Evolutionary conservation across 495 filamentous ascomycete species (phyloP).

Genomic region (Hypoxylon crocopeplum): DNA sequence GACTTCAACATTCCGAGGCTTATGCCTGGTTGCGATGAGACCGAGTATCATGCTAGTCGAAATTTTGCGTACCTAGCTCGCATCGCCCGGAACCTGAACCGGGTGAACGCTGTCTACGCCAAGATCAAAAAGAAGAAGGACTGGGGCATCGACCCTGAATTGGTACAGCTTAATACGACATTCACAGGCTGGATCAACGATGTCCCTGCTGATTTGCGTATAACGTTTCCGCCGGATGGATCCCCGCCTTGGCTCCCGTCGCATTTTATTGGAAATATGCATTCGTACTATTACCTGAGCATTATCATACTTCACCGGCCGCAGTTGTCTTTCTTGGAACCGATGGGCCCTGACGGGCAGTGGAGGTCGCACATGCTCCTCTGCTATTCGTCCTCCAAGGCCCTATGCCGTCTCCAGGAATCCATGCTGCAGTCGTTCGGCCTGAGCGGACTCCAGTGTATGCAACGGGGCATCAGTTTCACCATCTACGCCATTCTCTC

Average conservation of each 20-base stretch:
- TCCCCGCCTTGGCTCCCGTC: constrained; percentile 86
- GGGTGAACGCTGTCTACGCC: constrained; percentile 75
- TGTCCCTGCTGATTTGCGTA: constrained; percentile 78
- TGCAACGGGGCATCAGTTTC: constrained; percentile 95
- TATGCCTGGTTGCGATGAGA: constrained; percentile 71
- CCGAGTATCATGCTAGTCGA: constrained; percentile 77
- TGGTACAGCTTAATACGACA: constrained; percentile 76
- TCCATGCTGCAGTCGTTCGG: constrained; percentile 79
- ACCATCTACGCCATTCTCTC: constrained; percentile 91
- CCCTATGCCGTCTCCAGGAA: constrained; percentile 90
- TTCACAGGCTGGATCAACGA: constrained; percentile 77
- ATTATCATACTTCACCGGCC: constrained; percentile 90
- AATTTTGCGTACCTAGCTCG: constrained; percentile 83
- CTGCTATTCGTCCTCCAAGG: constrained; percentile 87
- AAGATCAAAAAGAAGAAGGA: constrained; percentile 84
- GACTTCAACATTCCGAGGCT: constrained; percentile 73
- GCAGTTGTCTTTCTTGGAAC: constrained; percentile 79
- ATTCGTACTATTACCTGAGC: constrained; percentile 88
- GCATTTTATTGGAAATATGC: constrained; percentile 90
- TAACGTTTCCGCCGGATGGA: constrained; percentile 79
- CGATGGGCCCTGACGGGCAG: constrained; percentile 71
- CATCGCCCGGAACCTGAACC: constrained; percentile 78
- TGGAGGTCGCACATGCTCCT: constrained; percentile 90
- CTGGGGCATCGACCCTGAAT: constrained; percentile 87
- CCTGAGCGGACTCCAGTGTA: constrained; percentile 82